A percentile compares a stretch with the other conserved stretches of the same genome.
Conservation (phyloP, 139 green algal species). For the Chlorella sp. region DNA sequence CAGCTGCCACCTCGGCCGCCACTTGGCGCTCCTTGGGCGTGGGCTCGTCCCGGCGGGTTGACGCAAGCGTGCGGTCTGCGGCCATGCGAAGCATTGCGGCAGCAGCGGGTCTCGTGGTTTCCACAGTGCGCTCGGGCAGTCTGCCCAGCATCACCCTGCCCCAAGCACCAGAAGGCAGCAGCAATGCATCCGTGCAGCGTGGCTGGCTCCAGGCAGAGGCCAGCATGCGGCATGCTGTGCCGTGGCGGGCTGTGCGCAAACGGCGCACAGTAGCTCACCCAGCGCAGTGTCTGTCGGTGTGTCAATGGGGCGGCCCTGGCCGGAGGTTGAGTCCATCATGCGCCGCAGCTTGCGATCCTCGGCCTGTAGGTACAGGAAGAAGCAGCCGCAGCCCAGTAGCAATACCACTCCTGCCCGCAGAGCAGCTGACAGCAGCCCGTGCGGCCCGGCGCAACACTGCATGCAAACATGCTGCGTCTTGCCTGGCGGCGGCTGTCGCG, state of each 20-base stretch:
- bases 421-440: too few relatives aligned
- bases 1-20: constrained; percentile 1
- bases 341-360: neutral
- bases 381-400: neutral
- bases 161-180: too few relatives aligned
- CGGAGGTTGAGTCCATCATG: neutral
- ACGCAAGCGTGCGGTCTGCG: neutral
- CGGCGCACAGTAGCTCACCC: neutral
- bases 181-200: too few relatives aligned
- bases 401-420: too few relatives aligned
- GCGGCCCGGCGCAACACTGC: too few relatives aligned
- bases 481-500: constrained; percentile 1
- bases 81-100: neutral
- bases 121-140: too few relatives aligned
- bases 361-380: constrained; percentile 2
- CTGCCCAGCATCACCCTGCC: too few relatives aligned
- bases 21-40: constrained; percentile 8
- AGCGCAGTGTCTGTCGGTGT: neutral
- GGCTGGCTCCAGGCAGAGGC: too few relatives aligned
- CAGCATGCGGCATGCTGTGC: too few relatives aligned
- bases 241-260: too few relatives aligned
- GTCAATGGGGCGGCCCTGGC: neutral
- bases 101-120: neutral
- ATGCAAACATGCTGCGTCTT: too few relatives aligned
- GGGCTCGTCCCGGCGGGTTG: neutral